Conservation (phyloP, 441 rosid species). For the Pelargonium cotyledonis region DNA sequence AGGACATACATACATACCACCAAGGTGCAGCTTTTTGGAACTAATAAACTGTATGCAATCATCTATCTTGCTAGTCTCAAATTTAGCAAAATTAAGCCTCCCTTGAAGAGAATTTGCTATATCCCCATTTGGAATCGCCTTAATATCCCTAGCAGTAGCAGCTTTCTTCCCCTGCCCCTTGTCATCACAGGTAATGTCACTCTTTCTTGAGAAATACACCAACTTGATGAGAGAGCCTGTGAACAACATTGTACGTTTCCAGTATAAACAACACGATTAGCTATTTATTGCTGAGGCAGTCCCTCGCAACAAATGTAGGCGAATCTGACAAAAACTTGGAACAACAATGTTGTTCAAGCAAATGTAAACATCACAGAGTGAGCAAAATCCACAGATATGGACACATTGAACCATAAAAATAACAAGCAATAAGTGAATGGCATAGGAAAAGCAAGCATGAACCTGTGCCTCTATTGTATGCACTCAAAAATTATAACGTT, state of each 20-base stretch:
- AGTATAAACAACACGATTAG: no score
- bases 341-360: background rate
- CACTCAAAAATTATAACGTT: background rate
- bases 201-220: conserved; percentile 4
- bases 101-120: conserved; percentile 56
- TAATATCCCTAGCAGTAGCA: background rate
- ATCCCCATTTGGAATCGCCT: conserved; percentile 15
- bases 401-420: background rate
- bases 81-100: conserved; percentile 66
- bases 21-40: conserved; percentile 45
- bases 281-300: no score
- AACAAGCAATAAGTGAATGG: background rate
- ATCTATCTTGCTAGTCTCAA: conserved; percentile 73
- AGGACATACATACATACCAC: conserved; percentile 31
- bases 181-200: conserved; percentile 18
- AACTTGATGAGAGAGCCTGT: conserved; percentile 5
- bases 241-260: background rate
- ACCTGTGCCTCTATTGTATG: background rate
- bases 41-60: conserved; percentile 72
- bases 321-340: no score
- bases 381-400: background rate
- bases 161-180: conserved; percentile 21
- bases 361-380: background rate
- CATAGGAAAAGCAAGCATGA: background rate
- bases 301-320: no score